Percentiles rank a stretch among this genome's conserved stretches.
Conservation (phyloP, 1,139 yeast species). For the Arxiozyma bovina region DNA sequence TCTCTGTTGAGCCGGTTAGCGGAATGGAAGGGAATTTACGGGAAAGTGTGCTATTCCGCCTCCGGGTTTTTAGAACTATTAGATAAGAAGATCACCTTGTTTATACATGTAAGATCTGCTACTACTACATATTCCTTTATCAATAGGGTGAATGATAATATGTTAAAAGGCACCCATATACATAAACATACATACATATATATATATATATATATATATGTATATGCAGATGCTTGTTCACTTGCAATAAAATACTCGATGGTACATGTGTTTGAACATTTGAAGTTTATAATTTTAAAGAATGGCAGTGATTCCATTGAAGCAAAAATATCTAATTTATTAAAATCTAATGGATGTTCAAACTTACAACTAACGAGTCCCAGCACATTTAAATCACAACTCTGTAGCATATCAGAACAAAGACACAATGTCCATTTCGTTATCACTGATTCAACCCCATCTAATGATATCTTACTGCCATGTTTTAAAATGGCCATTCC, state of each 20-base stretch:
- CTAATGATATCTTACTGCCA: background rate
- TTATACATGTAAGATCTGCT: too few species aligned
- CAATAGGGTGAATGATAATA: too few species aligned
- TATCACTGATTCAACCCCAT: background rate
- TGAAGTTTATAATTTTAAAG: background rate
- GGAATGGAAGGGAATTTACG: too few species aligned
- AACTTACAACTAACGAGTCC: background rate
- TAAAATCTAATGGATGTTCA: background rate
- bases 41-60: too few species aligned
- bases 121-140: too few species aligned
- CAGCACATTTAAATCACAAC: background rate
- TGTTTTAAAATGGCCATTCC: constrained; percentile 54
- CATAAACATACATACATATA: background rate
- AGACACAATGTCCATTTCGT: background rate
- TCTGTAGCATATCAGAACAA: background rate
- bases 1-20: too few species aligned
- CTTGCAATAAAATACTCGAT: too few species aligned
- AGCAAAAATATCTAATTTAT: background rate
- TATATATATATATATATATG: too few species aligned
- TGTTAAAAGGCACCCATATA: too few species aligned
- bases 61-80: too few species aligned
- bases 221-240: background rate
- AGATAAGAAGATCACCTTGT: too few species aligned
- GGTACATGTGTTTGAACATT: background rate
- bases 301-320: background rate